Base-by-base conservation (phyloP, 768 basidiomycete genomes). In the Naematelia encephala region DNA sequence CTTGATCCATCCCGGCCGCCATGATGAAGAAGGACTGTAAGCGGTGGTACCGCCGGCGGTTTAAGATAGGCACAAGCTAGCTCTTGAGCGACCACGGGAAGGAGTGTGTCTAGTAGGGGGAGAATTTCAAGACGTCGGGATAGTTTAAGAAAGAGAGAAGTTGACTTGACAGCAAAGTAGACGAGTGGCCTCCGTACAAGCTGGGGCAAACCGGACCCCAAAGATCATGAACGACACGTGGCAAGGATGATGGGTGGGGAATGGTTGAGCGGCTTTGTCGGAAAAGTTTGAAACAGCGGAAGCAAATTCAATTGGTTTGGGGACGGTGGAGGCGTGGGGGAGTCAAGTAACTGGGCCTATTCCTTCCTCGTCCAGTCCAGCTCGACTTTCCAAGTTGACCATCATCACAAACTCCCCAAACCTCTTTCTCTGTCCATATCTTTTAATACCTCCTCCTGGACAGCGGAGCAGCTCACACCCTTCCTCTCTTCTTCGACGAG, bases 211-310 rank as follows among this genome's bases (percentile, higher is more conserved):
- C 34, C 8, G 8, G 34, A 39, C 34, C 34, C 34, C 34, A 39
- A 39, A 39, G 34, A 39, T 39, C n/a, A n/a, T 8, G 34, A 39
- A 39, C 34, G 8, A 39, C 34, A 39, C 34, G 34, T 39, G 34
- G 34, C 34, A 8, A 8, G 65, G 26, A 43, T 25, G 19, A 56
- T 67, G 51, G 59, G 54, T 8, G 70, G 70, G 8, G 67, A 67
- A 57, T 72, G 70, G 70, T 56, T 72, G 49, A 65, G 48, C 46
- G 68, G 70, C 12, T 67, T 67, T 52, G 67, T 72, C 22, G 26
- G 44, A n/a, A 44, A n/a, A n/a, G n/a, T n/a, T 16, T 39, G 34
- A 39, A 39, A 39, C 34, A 16, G 16, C 34, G 34, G 34, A 39
- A 39, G 34, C 34, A 39, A 39, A 39, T 39, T 16, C 34, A n/a